Evolutionary conservation across 1,284 basidiomycete genomes (phyloP), one percentile per base, ranked within the genome.

Genomic region (Volvariella surrecta): DNA sequence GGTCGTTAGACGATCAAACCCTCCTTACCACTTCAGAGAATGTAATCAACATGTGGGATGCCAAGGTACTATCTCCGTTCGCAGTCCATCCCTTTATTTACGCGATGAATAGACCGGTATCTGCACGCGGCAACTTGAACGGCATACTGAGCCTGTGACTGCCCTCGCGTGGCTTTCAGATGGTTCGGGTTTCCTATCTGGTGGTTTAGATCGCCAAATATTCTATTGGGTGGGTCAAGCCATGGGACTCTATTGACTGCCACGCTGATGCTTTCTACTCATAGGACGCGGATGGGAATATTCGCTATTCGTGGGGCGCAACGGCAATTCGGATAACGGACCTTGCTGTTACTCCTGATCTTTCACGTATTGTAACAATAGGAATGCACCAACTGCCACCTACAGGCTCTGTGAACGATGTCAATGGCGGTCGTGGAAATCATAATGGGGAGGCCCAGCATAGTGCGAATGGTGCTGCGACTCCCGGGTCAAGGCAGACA

Each of bases 91-190:
- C 17, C 7, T 35, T 15, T n/a, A 35, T 15, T 35, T 35, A 15
- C n/a, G n/a, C 15, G 15, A 16, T 16, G 41, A 50, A 31, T 52
- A 92, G 89, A 82, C 80, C 35, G 89, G 88, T 16, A 58, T 71
- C 38, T 79, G 76, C 54, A 66, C 82, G 32, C 71, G 76, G 37
- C 74, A 74, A 1, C 68, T 92, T 34, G 73, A 79, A 3, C 71
- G 71, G 32, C 94, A 98, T 61, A 68, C 67, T 37, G 92, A 97
- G 51, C 84, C 82, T 3, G 89, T 99, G 38, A 89, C 88, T 17
- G 80, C 90, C 0, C 73, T 96, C 34, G 74, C 80, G 32, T 98
- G 93, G 91, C 66, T 94, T 38, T 86, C 91, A 7, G 85, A 96
- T 59, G 86, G 87, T 22, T 79, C 79, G 13, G 88, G 89, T 9